These are phyloP conservation scores for Metarhizium sp. DNA, from an alignment of 2,329 filamentous ascomycete genomes.

Conservation along the genomic window DNA sequence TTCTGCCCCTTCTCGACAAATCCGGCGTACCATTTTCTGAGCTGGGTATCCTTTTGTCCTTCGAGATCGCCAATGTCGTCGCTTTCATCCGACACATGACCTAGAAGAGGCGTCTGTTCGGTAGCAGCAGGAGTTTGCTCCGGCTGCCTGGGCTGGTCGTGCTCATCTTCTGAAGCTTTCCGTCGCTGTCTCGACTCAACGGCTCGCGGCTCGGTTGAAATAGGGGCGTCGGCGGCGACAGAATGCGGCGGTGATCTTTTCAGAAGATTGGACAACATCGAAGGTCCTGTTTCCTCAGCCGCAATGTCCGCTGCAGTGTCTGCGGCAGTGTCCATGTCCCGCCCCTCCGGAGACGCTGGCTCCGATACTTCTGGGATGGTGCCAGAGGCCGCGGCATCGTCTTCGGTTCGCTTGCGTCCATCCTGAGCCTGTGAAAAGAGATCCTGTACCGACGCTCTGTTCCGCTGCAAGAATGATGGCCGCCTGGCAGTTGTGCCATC, in stretches of 20 bases:
- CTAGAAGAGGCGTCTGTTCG: constrained; percentile 41
- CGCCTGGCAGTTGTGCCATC: constrained; percentile 40
- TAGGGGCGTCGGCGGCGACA: constrained; percentile 7
- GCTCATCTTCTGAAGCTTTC: not conserved
- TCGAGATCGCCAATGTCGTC: constrained; percentile 35
- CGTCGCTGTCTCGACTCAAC: constrained; percentile 1
- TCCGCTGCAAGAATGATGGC: constrained; percentile 36
- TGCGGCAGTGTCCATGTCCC: constrained; percentile 4
- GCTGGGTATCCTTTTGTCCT: constrained; percentile 32
- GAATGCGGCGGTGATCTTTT: constrained; percentile 38
- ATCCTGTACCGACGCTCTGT: constrained; percentile 20
- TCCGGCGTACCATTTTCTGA: constrained; percentile 24
- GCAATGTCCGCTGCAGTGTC: constrained; percentile 3
- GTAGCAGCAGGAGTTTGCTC: constrained; percentile 13
- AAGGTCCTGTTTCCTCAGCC: constrained; percentile 21
- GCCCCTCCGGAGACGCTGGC: constrained; percentile 17
- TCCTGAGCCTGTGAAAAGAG: constrained; percentile 13
- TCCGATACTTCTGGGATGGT: constrained; percentile 55
- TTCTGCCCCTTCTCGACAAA: constrained; percentile 21
- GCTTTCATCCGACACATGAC: constrained; percentile 20
- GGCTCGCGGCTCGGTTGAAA: not conserved
- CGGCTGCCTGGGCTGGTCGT: constrained; percentile 7
- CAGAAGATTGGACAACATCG: constrained; percentile 40
- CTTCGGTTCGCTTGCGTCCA: constrained; percentile 13
- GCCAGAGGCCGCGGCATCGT: constrained; percentile 26